These are phyloP conservation scores for Cordyceps fumosorosea DNA, from an alignment of 2,329 filamentous ascomycete genomes.

Conservation along the genomic window DNA sequence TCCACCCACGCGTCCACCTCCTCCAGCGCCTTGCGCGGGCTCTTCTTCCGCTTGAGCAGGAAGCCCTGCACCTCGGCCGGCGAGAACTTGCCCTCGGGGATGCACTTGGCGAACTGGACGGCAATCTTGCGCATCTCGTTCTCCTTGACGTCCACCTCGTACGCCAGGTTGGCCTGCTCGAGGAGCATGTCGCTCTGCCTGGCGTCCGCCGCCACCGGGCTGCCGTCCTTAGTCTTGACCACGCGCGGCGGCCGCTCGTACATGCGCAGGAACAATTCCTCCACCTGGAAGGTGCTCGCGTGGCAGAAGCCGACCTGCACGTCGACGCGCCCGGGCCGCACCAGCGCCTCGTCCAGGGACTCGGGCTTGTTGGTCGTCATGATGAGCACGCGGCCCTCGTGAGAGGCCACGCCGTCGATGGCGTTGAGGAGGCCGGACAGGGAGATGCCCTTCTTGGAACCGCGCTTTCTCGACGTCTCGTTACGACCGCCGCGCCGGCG, in stretches of 20 bases:
- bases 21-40: conserved; percentile 46
- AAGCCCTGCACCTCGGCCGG: conserved; percentile 62
- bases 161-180: conserved; percentile 16
- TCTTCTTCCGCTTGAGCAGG: conserved; percentile 55
- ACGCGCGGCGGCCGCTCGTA: conserved; percentile 37
- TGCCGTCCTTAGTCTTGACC: background rate
- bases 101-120: conserved; percentile 40
- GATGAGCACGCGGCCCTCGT: conserved; percentile 72
- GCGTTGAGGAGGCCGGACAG: conserved; percentile 75
- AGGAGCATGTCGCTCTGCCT: conserved; percentile 10
- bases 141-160: conserved; percentile 26
- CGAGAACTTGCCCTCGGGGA: conserved; percentile 47
- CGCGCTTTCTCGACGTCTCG: conserved; percentile 14
- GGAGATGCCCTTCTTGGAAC: conserved; percentile 46
- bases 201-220: background rate
- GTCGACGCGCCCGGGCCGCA: conserved; percentile 68
- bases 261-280: conserved; percentile 55
- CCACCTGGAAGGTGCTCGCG: conserved; percentile 46
- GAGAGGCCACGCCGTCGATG: conserved; percentile 74
- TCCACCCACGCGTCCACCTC: conserved; percentile 50
- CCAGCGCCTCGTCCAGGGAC: conserved; percentile 64
- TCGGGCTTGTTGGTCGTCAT: conserved; percentile 79
- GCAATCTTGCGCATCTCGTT: conserved; percentile 41
- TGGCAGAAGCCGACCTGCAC: conserved; percentile 59
- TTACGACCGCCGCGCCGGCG: conserved; percentile 13